Base-by-base conservation (phyloP, 306 rosid genomes). In the Sindora glabra region DNA sequence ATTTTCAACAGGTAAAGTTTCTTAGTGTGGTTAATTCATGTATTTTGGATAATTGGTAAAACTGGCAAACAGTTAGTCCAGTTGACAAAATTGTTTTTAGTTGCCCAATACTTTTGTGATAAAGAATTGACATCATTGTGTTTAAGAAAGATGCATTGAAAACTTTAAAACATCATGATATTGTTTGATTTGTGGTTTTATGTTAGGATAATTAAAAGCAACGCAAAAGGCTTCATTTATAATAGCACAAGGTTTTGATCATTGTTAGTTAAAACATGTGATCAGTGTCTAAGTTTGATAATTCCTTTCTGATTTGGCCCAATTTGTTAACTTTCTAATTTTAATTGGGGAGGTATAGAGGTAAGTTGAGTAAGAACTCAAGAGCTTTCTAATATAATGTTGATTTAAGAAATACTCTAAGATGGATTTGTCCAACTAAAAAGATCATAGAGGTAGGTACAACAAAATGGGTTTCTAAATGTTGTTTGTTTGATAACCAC, bases 1-100 rank as follows among this genome's bases (percentile, higher is more conserved):
- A 83, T 64, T 79, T 70, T 74, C 88, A 79, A 57, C 91, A 86
- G 99, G 99, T 94, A 81, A 63, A 71, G 40, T 53, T 55, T 76
- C 62, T 38, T 53, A 57, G 37, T 57, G 17, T 45, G 41, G 63
- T 24, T 19, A 17, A 41, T 40, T 29, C 22, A 53, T 68, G 53
- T 11, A 44, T 41, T 51, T 62, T 34, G 47, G 30, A 56, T 74
- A 8, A 46, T 52, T 49, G 61, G 45, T 56, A 44, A 69, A 21
- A 54, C 38, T 39, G 8, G 62, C 24, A 42, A 62, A 51, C 42
- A 23, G 27, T 17, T 16, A 26, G 56, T 45, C 24, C 25, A 3
- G 57, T 45, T 5, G 5, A 10, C 50, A 36, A 18, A 23, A 27
- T 47, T 41, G 52, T 37, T 58, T 51, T 10, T 53, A 45, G 56